Percentiles rank a stretch among this genome's conserved stretches.
Evolutionary conservation across 495 filamentous ascomycete genomes (phyloP).

Genomic region (Filosporella fistucella): DNA sequence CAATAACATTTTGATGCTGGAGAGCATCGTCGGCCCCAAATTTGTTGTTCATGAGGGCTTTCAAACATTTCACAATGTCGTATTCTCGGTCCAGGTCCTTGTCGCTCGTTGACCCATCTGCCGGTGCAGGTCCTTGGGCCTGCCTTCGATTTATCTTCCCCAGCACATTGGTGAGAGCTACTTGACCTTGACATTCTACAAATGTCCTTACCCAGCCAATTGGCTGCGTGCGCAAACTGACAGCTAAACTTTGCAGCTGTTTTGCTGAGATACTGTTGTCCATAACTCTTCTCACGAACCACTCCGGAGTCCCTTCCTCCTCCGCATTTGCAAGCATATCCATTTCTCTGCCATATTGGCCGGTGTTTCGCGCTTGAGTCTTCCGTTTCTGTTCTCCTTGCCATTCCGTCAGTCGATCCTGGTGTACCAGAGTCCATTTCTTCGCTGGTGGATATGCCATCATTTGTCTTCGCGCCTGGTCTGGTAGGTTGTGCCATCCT

Average conservation of each 20-base stretch:
- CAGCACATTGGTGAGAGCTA: constrained; percentile 91
- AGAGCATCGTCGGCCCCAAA: constrained; percentile 98
- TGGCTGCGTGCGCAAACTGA: constrained; percentile 91
- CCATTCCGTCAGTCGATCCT: constrained; percentile 88
- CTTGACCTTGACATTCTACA: constrained; percentile 95
- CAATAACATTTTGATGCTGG: constrained; percentile 80
- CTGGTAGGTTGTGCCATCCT: constrained; percentile 94
- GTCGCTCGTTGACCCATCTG: constrained; percentile 63
- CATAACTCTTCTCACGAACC: constrained; percentile 97
- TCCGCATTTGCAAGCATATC: constrained; percentile 69
- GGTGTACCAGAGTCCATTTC: constrained; percentile 96
- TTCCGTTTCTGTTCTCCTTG: constrained; percentile 91
- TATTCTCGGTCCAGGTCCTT: constrained; percentile 93
- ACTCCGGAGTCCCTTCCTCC: constrained; percentile 94
- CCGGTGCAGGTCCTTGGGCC: constrained; percentile 65
- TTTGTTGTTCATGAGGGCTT: constrained; percentile 98
- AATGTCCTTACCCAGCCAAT: constrained; percentile 97
- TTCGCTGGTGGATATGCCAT: constrained; percentile 86
- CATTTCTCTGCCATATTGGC: constrained; percentile 45
- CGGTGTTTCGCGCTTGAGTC: constrained; percentile 51
- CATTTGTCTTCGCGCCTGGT: constrained; percentile 93
- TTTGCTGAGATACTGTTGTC: constrained; percentile 90
- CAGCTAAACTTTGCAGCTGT: constrained; percentile 84
- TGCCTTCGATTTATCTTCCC: constrained; percentile 87
- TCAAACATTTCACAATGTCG: constrained; percentile 95